Evolutionary conservation across 2,329 filamentous ascomycete species (phyloP), one percentile per base, ranked within the genome.

Genomic region (Ophiostoma quercus): DNA sequence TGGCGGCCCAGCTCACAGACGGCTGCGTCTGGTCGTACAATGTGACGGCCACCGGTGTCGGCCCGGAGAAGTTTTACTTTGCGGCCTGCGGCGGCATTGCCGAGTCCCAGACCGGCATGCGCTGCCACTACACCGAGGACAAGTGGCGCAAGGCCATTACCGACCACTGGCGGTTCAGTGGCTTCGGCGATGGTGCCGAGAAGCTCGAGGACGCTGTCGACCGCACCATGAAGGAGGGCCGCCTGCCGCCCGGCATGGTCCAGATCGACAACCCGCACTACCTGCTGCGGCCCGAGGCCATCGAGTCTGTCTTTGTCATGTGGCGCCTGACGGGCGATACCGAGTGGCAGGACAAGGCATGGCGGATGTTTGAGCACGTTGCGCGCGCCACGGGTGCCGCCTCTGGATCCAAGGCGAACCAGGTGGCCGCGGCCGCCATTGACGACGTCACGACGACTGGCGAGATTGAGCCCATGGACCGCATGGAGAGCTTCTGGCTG

Each of bases 281-380:
- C 75, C 85, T 90, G 39, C 81, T 92, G 63, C 84, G 89, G 70
- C 91, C 91, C 25, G 91, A 94, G 79, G 91, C 91, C 1, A 92
- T 94, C 69, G 91, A 94, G 80, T 90, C 88, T 16, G 86, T 95
- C 4, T 94, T 92, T 78, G 85, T 92, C 76, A 86, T 94, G 82
- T 92, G 90, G 77, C 86, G 90, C 70, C 82, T 92, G 71, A 92
- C 90, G 0, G 90, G 90, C 34, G 86, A 91, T 73, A 74, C 82
- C 1, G 80, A 82, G 67, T 90, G 88, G 84, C 86, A 86, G 75
- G 84, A 90, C 71, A 87, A 87, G 76, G 90, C 89, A 1, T 92
- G 90, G 90, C 81, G 82, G 69, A 92, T 93, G 90, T 92, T 92
- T 76, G 77, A 84, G 69, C 84, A 85, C 9, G 83, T 93, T 43